Conservation (phyloP, 83 land plant species). For the Larix sibirica region DNA sequence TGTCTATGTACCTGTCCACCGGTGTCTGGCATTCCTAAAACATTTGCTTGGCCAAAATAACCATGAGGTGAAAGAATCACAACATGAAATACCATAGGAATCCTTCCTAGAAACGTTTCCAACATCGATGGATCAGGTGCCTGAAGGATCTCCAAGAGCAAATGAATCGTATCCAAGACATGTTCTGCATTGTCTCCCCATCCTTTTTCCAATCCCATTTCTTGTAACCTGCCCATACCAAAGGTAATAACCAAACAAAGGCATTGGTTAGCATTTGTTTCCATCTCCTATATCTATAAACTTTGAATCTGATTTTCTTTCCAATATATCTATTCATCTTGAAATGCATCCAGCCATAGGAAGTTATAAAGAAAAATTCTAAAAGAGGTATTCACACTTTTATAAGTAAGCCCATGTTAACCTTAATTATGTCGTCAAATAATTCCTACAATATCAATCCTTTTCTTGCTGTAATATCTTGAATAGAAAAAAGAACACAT, state of each 20-base stretch:
- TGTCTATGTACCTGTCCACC: conserved; percentile 82
- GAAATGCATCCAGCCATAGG: neutral
- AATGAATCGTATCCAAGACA: conserved; percentile 81
- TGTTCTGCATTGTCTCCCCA: conserved; percentile 87
- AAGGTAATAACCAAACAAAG: neutral
- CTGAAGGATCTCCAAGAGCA: conserved; percentile 79
- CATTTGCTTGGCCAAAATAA: conserved; percentile 97
- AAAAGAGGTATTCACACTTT: neutral
- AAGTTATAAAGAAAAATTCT: neutral
- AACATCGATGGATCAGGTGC: conserved; percentile 83
- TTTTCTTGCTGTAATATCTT: neutral
- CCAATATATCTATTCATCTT: neutral
- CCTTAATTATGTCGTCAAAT: neutral
- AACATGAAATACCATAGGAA: conserved; percentile 97
- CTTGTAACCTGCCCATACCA: conserved; percentile 69
- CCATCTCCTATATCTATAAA: neutral
- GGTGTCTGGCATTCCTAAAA: conserved; percentile 97
- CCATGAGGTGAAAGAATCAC: conserved; percentile 96
- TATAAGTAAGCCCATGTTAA: neutral
- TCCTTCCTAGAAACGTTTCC: conserved; percentile 82
- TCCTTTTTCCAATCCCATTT: conserved; percentile 89
- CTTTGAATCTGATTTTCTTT: neutral
- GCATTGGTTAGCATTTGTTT: no score
- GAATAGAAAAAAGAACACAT: neutral
- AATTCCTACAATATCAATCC: neutral